Base-by-base conservation (phyloP, 2,329 filamentous ascomycete genomes). In the Epichloe glyceriae region DNA sequence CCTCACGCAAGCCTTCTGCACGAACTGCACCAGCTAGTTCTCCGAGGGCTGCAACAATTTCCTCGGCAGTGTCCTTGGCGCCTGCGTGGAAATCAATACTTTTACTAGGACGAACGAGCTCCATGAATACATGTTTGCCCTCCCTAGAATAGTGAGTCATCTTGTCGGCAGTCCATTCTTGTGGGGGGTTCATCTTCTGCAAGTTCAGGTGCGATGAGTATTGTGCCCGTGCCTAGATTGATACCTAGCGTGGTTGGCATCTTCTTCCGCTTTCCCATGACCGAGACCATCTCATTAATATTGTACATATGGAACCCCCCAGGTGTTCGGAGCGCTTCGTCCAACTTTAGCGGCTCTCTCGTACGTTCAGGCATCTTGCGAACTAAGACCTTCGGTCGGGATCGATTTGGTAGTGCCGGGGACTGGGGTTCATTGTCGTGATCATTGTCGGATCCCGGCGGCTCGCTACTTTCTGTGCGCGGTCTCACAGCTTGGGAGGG, bases 131-230 rank as follows among this genome's bases (percentile, higher is more conserved):
- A 67, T 97, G 93, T 64, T 98, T 98, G 37, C 91, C 93, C 70
- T 98, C 93, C 52, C 95, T 88, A 20, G 90, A 96, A 67, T 97
- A 97, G 67, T 96, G 88, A n/a, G 86, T 89, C 76, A 98, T 85
- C 64, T 86, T 93, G 42, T 97, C 90, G 1, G 89, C 91, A 1
- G 84, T 85, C 93, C 93, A 98, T 67, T 95, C 90, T 62, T 94
- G 84, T 53, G 87, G 83, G 83, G 3, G 86, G 85, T 1, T 88
- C 90, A 64, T 96, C 88, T 54, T 82, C 78, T 47, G 82, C 76
- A 63, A 86, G 88, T 63, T 94, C 91, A 0, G 91, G 90, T 0
- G 89, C 86, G 59, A 98, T 88, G 68, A 95, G 82, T 58, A 98
- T 94, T 34, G 85, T 80, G 39, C 90, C 90, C 15, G 88, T 94